A percentile compares a stretch with the other conserved stretches of the same genome.
These are phyloP conservation scores for Cyclotella kingstonii DNA, from an alignment of 108 stramenopile species.

Conservation along the genomic window DNA sequence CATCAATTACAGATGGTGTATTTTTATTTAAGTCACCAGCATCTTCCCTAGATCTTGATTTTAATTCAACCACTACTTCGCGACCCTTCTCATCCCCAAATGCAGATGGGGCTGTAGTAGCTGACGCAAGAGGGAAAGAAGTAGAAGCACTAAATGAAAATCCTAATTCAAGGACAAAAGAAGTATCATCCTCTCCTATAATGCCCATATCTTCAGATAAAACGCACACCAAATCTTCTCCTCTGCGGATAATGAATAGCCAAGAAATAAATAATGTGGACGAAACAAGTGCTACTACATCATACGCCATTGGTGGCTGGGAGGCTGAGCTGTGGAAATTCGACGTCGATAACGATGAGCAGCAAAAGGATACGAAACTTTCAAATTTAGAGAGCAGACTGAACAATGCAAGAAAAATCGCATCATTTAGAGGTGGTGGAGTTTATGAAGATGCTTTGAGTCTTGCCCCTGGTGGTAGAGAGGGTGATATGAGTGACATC, in stretches of 20 bases:
- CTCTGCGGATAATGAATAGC: not conserved
- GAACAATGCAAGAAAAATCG: conserved; percentile 20
- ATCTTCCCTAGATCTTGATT: not conserved
- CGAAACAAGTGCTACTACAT: not conserved
- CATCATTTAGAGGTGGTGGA: conserved; percentile 41
- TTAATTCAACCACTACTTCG: not conserved
- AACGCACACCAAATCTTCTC: not conserved
- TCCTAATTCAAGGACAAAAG: not conserved
- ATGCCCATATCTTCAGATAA: not conserved
- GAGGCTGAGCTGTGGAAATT: conserved; percentile 59
- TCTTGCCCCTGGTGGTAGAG: conserved; percentile 23
- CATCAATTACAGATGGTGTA: conserved; percentile 11
- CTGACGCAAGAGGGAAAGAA: not conserved
- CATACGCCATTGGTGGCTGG: conserved; percentile 33
- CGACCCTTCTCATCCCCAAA: not conserved
- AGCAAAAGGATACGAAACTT: conserved; percentile 12
- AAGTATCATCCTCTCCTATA: not conserved
- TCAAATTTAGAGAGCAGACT: too few species aligned
- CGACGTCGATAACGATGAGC: conserved; percentile 10
- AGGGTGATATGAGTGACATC: conserved; percentile 7
- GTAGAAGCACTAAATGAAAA: not conserved
- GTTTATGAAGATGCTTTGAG: conserved; percentile 46
- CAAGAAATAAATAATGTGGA: too few species aligned
- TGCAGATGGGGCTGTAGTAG: not conserved
- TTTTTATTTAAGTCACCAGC: conserved; percentile 12